Conservation (phyloP, 1,284 basidiomycete species). For the Leccinum variabile region DNA sequence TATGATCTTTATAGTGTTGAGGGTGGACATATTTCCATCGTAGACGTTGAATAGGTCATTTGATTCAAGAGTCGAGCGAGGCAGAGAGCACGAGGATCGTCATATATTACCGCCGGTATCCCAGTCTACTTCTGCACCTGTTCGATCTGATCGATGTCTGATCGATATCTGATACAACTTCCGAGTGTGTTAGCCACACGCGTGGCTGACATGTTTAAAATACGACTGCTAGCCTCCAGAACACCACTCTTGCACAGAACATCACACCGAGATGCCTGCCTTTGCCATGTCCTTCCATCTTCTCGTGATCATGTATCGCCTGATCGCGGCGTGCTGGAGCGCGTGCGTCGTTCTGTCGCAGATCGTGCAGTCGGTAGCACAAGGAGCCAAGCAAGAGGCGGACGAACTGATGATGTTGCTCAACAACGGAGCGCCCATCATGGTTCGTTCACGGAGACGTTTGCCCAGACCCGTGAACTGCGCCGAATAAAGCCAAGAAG, state of each 20-base stretch:
- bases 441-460: slow-evolving; percentile 12
- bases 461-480: background rate
- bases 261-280: slow-evolving; percentile 12
- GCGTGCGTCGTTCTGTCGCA: slow-evolving; percentile 15
- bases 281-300: slow-evolving; percentile 1
- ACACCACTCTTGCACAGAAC: background rate
- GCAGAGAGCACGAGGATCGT: too few species aligned
- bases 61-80: too few species aligned
- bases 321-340: slow-evolving; percentile 14
- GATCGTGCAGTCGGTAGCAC: slow-evolving; percentile 9
- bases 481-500: slow-evolving; percentile 7
- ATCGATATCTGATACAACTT: background rate
- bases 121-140: too few species aligned
- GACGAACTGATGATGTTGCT: slow-evolving; percentile 17
- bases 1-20: too few species aligned
- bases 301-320: slow-evolving; percentile 9
- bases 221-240: background rate
- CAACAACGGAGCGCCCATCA: slow-evolving; percentile 3
- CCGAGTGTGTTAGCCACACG: background rate
- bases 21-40: too few species aligned
- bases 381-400: slow-evolving; percentile 23
- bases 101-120: too few species aligned
- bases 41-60: too few species aligned
- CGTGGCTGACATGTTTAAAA: background rate
- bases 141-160: too few species aligned